Evolutionary conservation across 345 rosid genomes (phyloP).

Genomic region (Hevea brasiliensis): DNA sequence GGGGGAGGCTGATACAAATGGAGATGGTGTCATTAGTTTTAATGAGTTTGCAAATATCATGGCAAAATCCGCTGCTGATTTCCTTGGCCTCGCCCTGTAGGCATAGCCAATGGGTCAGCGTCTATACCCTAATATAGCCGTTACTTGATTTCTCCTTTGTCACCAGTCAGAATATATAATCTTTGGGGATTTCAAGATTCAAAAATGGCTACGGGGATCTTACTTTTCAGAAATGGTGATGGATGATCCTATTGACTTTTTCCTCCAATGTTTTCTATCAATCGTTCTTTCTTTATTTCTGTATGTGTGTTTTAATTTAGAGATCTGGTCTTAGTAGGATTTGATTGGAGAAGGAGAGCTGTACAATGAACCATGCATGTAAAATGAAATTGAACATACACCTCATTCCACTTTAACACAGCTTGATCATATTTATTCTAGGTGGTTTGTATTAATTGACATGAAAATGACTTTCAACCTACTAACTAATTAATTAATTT

Average conservation of each 20-base stretch:
- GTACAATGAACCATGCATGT: not conserved
- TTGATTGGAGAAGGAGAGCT: constrained; percentile 2
- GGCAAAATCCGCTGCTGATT: constrained; percentile 80
- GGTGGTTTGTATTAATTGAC: not conserved
- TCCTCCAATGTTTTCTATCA: not conserved
- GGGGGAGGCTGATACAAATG: constrained; percentile 80
- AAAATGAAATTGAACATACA: no score
- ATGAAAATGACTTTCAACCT: not conserved
- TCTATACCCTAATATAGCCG: no score
- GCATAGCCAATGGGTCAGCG: no score
- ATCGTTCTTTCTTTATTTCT: not conserved
- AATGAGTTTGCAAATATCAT: constrained; percentile 68
- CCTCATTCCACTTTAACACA: not conserved
- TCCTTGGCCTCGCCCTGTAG: constrained; percentile 46
- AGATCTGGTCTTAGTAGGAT: constrained; percentile 1
- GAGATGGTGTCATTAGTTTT: constrained; percentile 90
- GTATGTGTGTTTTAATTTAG: not conserved
- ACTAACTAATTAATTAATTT: not conserved
- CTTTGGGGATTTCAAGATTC: no score
- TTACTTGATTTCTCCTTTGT: no score
- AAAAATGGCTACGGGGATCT: no score
- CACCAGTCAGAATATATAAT: no score
- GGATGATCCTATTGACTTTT: no score
- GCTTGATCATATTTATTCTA: no score
- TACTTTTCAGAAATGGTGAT: no score